A percentile compares a stretch with the other conserved stretches of the same genome.
Conservation (phyloP, 2,329 filamentous ascomycete genomes). For the Neofusicoccum laricinum region DNA sequence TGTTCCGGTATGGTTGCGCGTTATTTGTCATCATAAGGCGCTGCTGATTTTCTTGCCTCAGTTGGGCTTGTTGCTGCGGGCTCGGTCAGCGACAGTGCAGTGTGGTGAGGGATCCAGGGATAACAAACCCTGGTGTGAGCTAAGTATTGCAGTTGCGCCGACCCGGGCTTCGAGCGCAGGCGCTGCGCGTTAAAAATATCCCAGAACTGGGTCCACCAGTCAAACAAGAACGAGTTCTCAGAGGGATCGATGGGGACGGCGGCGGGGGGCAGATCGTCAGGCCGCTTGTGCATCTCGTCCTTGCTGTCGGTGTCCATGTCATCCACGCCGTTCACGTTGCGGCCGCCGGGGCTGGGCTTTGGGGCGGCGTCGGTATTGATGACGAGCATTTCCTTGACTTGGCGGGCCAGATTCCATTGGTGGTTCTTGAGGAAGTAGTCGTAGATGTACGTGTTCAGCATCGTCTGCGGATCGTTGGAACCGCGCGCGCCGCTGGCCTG, state of each 20-base stretch:
- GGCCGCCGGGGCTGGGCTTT: slow-evolving; percentile 61
- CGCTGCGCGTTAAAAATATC: slow-evolving; percentile 88
- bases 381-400: slow-evolving; percentile 55
- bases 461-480: slow-evolving; percentile 44
- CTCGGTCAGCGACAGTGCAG: slow-evolving; percentile 17
- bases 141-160: slow-evolving; percentile 70
- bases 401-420: slow-evolving; percentile 79
- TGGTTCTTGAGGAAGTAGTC: slow-evolving; percentile 85
- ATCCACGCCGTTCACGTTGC: slow-evolving; percentile 64
- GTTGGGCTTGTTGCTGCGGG: slow-evolving; percentile 61
- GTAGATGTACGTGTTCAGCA: slow-evolving; percentile 85
- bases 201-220: slow-evolving; percentile 98
- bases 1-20: slow-evolving; percentile 51
- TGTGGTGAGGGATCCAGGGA: background rate
- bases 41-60: slow-evolving; percentile 70
- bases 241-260: slow-evolving; percentile 60
- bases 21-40: slow-evolving; percentile 73
- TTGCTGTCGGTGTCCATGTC: slow-evolving; percentile 85
- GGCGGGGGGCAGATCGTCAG: slow-evolving; percentile 75
- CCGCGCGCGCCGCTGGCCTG: slow-evolving; percentile 45
- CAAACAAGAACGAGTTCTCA: slow-evolving; percentile 83
- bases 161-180: slow-evolving; percentile 36
- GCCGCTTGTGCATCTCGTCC: slow-evolving; percentile 73
- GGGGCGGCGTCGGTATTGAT: slow-evolving; percentile 50
- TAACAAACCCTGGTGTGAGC: slow-evolving; percentile 72